phyloP scores from a whole-genome alignment of 257 asterid genomes.

The Petunia axillaris region DNA sequence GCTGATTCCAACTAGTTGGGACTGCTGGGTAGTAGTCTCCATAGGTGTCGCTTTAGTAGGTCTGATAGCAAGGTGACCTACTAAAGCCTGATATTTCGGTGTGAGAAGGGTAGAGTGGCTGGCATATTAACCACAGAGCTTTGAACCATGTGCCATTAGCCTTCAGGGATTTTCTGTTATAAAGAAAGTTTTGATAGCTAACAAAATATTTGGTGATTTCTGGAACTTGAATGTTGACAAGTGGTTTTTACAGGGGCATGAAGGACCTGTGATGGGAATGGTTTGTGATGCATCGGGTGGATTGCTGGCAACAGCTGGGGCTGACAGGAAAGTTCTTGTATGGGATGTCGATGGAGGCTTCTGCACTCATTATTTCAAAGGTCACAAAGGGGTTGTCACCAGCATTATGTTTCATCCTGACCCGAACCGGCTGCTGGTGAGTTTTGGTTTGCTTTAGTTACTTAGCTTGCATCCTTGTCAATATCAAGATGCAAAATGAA shows the following conservation, averaged over 20 bases:
- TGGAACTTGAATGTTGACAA: slow-evolving; percentile 2
- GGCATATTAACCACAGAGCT: no score
- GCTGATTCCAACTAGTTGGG: not conserved
- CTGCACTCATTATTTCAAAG: slow-evolving; percentile 93
- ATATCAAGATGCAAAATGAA: not conserved
- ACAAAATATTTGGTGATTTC: not conserved
- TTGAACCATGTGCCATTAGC: no score
- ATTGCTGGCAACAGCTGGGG: slow-evolving; percentile 93
- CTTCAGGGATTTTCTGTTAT: no score
- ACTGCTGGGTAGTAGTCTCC: not conserved
- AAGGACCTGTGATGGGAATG: slow-evolving; percentile 95
- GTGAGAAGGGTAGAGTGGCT: no score
- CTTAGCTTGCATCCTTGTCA: not conserved
- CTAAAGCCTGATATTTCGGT: no score
- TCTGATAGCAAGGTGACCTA: not conserved
- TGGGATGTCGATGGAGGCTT: slow-evolving; percentile 98
- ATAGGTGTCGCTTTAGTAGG: not conserved
- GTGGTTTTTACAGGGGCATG: slow-evolving; percentile 66
- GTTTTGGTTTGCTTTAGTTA: slow-evolving; percentile 36
- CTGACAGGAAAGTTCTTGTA: slow-evolving; percentile 91
- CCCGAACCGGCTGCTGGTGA: slow-evolving; percentile 72
- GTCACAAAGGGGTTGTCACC: slow-evolving; percentile 94
- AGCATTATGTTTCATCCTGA: slow-evolving; percentile 80
- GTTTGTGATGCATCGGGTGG: slow-evolving; percentile 96
- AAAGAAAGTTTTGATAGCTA: not conserved